Evolutionary conservation across 2,329 filamentous ascomycete genomes (phyloP).

Genomic region (Microdochium trichocladiopsis): DNA sequence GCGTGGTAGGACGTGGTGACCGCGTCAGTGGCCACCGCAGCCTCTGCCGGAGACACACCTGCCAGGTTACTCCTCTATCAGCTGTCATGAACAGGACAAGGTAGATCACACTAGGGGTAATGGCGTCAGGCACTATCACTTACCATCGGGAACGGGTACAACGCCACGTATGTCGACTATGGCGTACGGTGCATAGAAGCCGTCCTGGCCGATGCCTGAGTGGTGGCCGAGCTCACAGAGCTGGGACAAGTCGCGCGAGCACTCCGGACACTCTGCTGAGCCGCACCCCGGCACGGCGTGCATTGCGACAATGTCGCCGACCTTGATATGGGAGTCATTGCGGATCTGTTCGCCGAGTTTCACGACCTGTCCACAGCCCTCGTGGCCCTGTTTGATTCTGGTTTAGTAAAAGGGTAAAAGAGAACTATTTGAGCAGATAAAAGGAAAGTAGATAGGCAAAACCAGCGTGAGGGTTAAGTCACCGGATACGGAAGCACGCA

Average conservation of each 20-base stretch:
- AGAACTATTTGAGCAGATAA: not conserved
- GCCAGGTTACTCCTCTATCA: too few relatives aligned
- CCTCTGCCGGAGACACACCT: constrained; percentile 17
- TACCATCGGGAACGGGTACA: constrained; percentile 12
- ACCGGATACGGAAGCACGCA: not conserved
- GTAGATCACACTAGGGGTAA: not conserved
- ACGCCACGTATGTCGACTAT: constrained; percentile 15
- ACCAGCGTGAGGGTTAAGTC: too few relatives aligned
- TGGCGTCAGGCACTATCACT: too few relatives aligned
- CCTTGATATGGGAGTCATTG: not conserved
- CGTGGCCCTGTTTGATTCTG: constrained; percentile 10
- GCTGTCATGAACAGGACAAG: not conserved
- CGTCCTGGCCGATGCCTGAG: constrained; percentile 35
- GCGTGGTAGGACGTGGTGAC: constrained; percentile 32
- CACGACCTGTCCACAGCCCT: constrained; percentile 16
- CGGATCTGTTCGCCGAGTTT: constrained; percentile 9
- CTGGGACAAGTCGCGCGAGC: constrained; percentile 28
- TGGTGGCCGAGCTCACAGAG: constrained; percentile 28
- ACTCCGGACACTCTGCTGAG: constrained; percentile 23
- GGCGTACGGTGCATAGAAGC: constrained; percentile 32
- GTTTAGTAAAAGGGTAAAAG: too few relatives aligned
- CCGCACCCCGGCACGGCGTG: constrained; percentile 24
- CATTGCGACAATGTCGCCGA: constrained; percentile 21
- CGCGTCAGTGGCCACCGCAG: constrained; percentile 31
- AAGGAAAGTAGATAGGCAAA: not conserved